Conservation (phyloP, 2,329 filamentous ascomycete species). For the Alternaria gaisen region DNA sequence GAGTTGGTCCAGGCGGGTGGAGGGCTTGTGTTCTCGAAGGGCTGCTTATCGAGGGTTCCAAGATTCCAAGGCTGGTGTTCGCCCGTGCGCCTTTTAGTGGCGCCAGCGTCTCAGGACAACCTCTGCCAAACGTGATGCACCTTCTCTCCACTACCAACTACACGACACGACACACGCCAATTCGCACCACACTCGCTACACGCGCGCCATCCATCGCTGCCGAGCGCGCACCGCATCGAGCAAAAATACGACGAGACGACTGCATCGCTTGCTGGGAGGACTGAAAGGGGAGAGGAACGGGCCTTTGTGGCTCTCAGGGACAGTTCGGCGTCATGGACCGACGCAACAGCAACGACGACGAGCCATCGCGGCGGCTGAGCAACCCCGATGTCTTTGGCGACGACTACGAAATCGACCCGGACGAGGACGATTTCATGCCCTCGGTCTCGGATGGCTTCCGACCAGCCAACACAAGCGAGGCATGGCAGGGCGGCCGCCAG, state of each 20-base stretch:
- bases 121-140: slow-evolving; percentile 32
- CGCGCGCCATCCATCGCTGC: slow-evolving; percentile 19
- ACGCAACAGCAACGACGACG: slow-evolving; percentile 46
- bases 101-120: slow-evolving; percentile 29
- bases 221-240: slow-evolving; percentile 22
- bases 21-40: too few species aligned
- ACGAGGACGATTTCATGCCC: slow-evolving; percentile 54
- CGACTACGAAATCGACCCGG: slow-evolving; percentile 54
- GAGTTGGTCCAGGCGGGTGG: neutral
- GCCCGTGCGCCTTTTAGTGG: slow-evolving; percentile 5
- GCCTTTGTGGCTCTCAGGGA: slow-evolving; percentile 43
- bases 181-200: slow-evolving; percentile 29
- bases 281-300: slow-evolving; percentile 33
- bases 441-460: slow-evolving; percentile 58
- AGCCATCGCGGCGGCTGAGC: slow-evolving; percentile 37
- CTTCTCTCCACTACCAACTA: slow-evolving; percentile 27
- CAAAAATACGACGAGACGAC: slow-evolving; percentile 19
- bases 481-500: slow-evolving; percentile 30
- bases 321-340: slow-evolving; percentile 50
- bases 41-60: slow-evolving; percentile 19
- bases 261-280: slow-evolving; percentile 30
- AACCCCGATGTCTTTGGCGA: slow-evolving; percentile 60
- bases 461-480: slow-evolving; percentile 43
- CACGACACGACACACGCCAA: slow-evolving; percentile 35
- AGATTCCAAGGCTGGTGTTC: slow-evolving; percentile 20